Evolutionary conservation across 179 eudicot genomes (phyloP).

Genomic region (Beta corolliflora): DNA sequence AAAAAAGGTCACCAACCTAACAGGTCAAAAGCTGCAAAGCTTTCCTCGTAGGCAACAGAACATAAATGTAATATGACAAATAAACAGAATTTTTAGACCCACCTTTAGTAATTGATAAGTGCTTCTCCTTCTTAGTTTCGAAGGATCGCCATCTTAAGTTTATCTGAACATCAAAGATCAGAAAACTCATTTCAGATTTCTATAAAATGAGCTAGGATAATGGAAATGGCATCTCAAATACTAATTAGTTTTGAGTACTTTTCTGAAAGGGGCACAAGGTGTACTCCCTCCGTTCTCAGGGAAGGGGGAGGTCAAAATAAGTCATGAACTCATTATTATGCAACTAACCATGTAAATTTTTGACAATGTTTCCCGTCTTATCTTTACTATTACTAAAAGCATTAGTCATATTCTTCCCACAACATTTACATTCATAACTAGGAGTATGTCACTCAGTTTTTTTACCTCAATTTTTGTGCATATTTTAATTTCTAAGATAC

Average conservation of each 20-base stretch:
- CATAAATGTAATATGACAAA: neutral
- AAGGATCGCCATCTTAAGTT: slow-evolving; percentile 22
- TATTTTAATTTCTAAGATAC: too few species aligned
- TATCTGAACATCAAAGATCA: slow-evolving; percentile 29
- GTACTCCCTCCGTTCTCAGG: neutral
- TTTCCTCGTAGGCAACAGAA: slow-evolving; percentile 4
- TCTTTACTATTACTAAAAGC: too few species aligned
- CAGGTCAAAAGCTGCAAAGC: neutral
- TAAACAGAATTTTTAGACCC: neutral
- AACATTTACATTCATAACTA: too few species aligned
- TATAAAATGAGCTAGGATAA: neutral
- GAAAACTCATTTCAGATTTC: neutral
- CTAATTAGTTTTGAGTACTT: neutral
- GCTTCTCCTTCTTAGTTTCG: slow-evolving; percentile 26
- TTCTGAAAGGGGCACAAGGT: neutral
- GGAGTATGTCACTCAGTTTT: too few species aligned
- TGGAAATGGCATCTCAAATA: neutral
- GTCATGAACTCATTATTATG: too few species aligned
- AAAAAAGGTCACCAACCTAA: neutral
- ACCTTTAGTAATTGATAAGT: slow-evolving; percentile 25
- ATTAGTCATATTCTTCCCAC: too few species aligned
- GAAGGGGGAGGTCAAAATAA: neutral
- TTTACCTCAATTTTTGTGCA: too few species aligned
- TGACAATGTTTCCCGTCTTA: too few species aligned
- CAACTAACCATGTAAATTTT: too few species aligned